Percentiles rank a stretch among this genome's conserved stretches.
Evolutionary conservation across 257 asterid genomes (phyloP).

Genomic region (Fraxinus anomala): DNA sequence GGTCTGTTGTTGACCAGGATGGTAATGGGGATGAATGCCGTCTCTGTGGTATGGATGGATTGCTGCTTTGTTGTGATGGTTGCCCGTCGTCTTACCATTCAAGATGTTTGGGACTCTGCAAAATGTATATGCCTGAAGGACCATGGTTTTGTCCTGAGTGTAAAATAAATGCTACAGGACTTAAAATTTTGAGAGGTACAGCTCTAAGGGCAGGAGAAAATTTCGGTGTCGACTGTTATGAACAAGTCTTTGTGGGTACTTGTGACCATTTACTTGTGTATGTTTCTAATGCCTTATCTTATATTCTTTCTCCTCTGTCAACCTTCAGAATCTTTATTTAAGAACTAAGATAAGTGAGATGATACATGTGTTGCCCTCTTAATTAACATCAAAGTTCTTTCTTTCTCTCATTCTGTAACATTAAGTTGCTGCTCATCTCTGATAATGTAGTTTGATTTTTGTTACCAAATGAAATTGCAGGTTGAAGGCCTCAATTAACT

Average conservation of each 20-base stretch:
- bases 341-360: slow-evolving; percentile 18
- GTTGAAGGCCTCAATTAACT: slow-evolving; percentile 44
- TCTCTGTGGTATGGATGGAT: slow-evolving; percentile 92
- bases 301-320: slow-evolving; percentile 21
- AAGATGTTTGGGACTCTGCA: slow-evolving; percentile 80
- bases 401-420: slow-evolving; percentile 24
- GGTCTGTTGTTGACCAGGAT: slow-evolving; percentile 52
- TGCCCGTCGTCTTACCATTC: slow-evolving; percentile 82
- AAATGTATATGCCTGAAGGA: slow-evolving; percentile 63
- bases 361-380: slow-evolving; percentile 17
- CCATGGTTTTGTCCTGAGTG: slow-evolving; percentile 94
- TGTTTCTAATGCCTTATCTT: slow-evolving; percentile 33
- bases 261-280: slow-evolving; percentile 88
- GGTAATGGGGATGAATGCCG: slow-evolving; percentile 85
- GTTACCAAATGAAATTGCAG: slow-evolving; percentile 43
- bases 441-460: slow-evolving; percentile 24
- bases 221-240: slow-evolving; percentile 66
- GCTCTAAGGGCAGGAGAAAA: slow-evolving; percentile 58
- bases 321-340: slow-evolving; percentile 14
- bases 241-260: slow-evolving; percentile 64
- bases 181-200: slow-evolving; percentile 48
- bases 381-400: slow-evolving; percentile 7
- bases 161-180: slow-evolving; percentile 52
- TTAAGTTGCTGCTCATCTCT: slow-evolving; percentile 20
- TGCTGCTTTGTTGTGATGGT: slow-evolving; percentile 83